Percentiles rank a stretch among this genome's conserved stretches.
Evolutionary conservation across 2,329 filamentous ascomycete species (phyloP).

Genomic region (Aureobasidium uvarum): DNA sequence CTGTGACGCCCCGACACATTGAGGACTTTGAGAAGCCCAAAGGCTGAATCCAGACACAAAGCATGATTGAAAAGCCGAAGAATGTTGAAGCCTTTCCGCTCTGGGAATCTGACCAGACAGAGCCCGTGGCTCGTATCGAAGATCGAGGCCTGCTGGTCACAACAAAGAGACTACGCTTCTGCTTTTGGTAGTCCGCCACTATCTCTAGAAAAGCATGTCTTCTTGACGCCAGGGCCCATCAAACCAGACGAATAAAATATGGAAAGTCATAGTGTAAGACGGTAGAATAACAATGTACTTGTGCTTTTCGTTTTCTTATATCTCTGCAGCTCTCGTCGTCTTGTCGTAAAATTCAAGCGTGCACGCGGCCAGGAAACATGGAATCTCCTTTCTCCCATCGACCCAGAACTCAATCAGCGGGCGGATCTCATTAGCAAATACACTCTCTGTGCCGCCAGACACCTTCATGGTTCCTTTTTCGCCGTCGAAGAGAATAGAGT

Average conservation of each 20-base stretch:
- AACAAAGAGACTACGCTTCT: not conserved
- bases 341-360: constrained; percentile 92
- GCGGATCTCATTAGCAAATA: constrained; percentile 80
- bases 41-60: not conserved
- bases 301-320: not conserved
- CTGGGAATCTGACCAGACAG: not conserved
- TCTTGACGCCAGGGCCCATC: not conserved
- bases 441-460: constrained; percentile 79
- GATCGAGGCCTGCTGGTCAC: not conserved
- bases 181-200: not conserved
- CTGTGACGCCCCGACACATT: not conserved
- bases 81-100: not conserved
- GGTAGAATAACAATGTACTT: not conserved
- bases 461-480: constrained; percentile 98
- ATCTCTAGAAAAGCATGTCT: not conserved
- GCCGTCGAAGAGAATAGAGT: constrained; percentile 77
- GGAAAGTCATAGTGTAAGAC: not conserved
- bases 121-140: not conserved
- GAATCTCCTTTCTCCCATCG: constrained; percentile 86
- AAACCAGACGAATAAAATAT: not conserved
- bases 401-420: constrained; percentile 96
- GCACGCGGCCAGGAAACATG: constrained; percentile 85
- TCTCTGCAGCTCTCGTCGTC: constrained; percentile 31
- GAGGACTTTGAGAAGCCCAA: not conserved
- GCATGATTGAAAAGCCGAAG: not conserved